Conservation (phyloP, 2,329 filamentous ascomycete species). For the Alternaria rosae region DNA sequence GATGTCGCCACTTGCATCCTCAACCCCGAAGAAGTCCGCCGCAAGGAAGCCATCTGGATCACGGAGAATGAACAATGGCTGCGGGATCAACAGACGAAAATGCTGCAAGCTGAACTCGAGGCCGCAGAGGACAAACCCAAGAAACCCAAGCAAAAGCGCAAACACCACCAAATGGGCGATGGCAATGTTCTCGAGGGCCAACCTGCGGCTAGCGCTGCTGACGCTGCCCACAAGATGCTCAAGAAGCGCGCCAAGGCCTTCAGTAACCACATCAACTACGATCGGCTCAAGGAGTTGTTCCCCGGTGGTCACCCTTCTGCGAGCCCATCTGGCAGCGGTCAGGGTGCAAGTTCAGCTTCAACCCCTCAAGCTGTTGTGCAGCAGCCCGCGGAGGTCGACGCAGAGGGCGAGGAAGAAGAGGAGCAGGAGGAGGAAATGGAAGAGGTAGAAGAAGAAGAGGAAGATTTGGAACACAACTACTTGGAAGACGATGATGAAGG, state of each 20-base stretch:
- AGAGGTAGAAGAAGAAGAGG: conserved; percentile 50
- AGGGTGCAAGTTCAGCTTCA: conserved; percentile 29
- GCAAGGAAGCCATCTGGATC: conserved; percentile 94
- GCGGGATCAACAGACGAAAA: conserved; percentile 82
- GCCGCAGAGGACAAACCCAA: conserved; percentile 60
- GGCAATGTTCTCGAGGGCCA: conserved; percentile 54
- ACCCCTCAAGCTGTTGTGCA: conserved; percentile 16
- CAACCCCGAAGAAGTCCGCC: conserved; percentile 72
- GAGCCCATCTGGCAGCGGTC: conserved; percentile 28
- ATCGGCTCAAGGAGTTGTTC: conserved; percentile 53
- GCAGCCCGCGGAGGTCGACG: conserved; percentile 17
- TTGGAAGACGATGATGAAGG: conserved; percentile 54
- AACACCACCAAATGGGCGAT: conserved; percentile 48
- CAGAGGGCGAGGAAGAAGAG: conserved; percentile 29
- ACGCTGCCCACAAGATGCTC: conserved; percentile 56
- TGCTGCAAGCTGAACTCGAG: conserved; percentile 74
- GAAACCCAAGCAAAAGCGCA: conserved; percentile 56
- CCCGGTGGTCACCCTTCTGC: conserved; percentile 24
- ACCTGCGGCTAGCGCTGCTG: conserved; percentile 53
- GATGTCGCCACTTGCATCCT: conserved; percentile 86
- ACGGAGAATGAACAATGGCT: conserved; percentile 95
- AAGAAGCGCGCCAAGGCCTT: conserved; percentile 54
- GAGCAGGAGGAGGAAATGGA: conserved; percentile 39
- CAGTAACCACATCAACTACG: conserved; percentile 57
- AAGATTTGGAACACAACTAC: conserved; percentile 51